A percentile compares a stretch with the other conserved stretches of the same genome.
These are phyloP conservation scores for Kwoniella pini DNA, from an alignment of 768 basidiomycete genomes.

Conservation along the genomic window DNA sequence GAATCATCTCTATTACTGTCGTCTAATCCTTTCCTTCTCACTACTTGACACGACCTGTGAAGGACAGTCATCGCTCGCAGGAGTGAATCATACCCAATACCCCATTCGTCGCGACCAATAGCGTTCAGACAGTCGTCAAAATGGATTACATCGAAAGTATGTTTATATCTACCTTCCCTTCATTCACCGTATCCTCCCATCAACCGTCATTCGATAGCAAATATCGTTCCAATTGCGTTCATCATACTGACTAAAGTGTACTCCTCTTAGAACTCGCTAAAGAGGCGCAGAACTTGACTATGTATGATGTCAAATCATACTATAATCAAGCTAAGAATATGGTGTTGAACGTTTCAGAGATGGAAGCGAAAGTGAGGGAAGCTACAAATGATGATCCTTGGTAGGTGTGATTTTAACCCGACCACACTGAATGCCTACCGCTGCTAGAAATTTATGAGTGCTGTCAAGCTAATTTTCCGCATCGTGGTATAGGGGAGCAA, in stretches of 20 bases:
- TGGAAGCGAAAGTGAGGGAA: slow-evolving; percentile 93
- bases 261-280: slow-evolving; percentile 60
- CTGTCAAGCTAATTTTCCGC: background rate
- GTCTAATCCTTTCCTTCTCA: too few species aligned
- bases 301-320: slow-evolving; percentile 93
- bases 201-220: background rate
- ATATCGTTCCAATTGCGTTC: background rate
- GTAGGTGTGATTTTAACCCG: slow-evolving; percentile 66
- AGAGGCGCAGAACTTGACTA: slow-evolving; percentile 74
- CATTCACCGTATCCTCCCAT: background rate
- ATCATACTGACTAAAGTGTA: background rate
- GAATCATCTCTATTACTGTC: too few species aligned
- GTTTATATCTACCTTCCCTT: slow-evolving; percentile 7
- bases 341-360: slow-evolving; percentile 93
- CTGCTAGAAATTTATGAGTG: too few species aligned
- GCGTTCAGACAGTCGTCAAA: slow-evolving; percentile 12
- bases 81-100: too few species aligned
- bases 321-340: slow-evolving; percentile 98
- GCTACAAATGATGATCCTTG: slow-evolving; percentile 98
- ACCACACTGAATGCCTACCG: too few species aligned
- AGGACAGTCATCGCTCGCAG: too few species aligned
- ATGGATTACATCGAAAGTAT: slow-evolving; percentile 47
- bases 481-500: slow-evolving; percentile 76
- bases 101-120: background rate
- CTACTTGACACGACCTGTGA: too few species aligned